phyloP scores from a whole-genome alignment of 306 rosid genomes.

The Vigna radiata region DNA sequence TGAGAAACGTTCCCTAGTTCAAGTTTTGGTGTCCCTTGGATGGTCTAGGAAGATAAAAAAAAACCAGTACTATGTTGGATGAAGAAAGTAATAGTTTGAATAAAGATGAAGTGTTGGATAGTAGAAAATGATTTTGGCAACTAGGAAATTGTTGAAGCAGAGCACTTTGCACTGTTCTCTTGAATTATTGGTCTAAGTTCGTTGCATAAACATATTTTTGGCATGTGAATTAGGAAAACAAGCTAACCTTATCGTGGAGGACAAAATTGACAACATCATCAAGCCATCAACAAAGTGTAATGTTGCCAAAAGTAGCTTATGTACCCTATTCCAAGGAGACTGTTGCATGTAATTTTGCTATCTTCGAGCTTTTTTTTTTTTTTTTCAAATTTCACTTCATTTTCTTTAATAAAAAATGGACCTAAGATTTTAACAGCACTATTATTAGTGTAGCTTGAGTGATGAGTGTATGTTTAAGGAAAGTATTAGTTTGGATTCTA shows the following conservation, averaged over 20 bases:
- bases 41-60: neutral
- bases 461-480: too few species aligned
- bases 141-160: neutral
- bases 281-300: slow-evolving; percentile 18
- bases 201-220: slow-evolving; percentile 15
- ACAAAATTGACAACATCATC: neutral
- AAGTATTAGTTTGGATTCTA: too few species aligned
- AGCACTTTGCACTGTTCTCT: neutral
- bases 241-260: neutral
- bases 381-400: neutral
- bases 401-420: slow-evolving; percentile 12
- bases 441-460: too few species aligned
- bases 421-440: neutral
- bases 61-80: neutral
- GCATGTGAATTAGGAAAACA: neutral
- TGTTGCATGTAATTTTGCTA: slow-evolving; percentile 30
- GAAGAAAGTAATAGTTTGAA: neutral
- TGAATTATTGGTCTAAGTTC: slow-evolving; percentile 32
- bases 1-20: slow-evolving; percentile 31
- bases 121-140: slow-evolving; percentile 25
- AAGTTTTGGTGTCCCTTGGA: neutral
- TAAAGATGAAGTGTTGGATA: neutral
- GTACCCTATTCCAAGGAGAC: slow-evolving; percentile 14
- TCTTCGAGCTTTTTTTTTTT: slow-evolving; percentile 20
- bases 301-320: slow-evolving; percentile 35